Evolutionary conservation across 352 stramenopile species (phyloP).

Genomic region (Globisporangium splendens): DNA sequence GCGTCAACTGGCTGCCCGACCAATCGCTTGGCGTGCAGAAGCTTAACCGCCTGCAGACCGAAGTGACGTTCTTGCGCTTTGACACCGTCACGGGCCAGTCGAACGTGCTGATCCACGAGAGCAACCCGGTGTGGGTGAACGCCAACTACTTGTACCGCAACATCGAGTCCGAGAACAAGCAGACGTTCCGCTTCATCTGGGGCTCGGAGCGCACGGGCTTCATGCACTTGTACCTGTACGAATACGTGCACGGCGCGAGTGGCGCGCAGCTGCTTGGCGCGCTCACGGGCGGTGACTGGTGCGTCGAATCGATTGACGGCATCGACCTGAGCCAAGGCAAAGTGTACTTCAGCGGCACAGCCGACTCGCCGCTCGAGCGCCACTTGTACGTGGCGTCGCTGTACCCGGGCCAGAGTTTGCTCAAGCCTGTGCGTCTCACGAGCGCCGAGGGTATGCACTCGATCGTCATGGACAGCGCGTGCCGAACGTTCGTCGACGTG

Average conservation of each 20-base stretch:
- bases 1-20: conserved; percentile 94
- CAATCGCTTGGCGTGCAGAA: conserved; percentile 89
- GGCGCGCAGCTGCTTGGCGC: conserved; percentile 45
- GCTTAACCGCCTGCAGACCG: conserved; percentile 79
- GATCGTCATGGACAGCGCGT: conserved; percentile 88
- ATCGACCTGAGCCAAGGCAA: conserved; percentile 75
- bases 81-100: conserved; percentile 63
- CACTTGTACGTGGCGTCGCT: conserved; percentile 89
- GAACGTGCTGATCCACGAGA: conserved; percentile 87
- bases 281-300: conserved; percentile 67
- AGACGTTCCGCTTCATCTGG: conserved; percentile 94
- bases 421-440: conserved; percentile 73
- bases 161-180: conserved; percentile 71
- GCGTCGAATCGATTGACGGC: conserved; percentile 80
- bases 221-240: conserved; percentile 96
- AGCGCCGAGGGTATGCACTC: conserved; percentile 83
- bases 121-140: conserved; percentile 93
- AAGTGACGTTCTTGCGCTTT: conserved; percentile 73
- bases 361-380: conserved; percentile 85
- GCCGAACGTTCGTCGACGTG: conserved; percentile 74
- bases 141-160: conserved; percentile 92
- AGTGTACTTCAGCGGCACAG: conserved; percentile 88
- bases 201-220: conserved; percentile 92
- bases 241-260: conserved; percentile 50
- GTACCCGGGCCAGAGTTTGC: conserved; percentile 34